Base-by-base conservation (phyloP, 2,329 filamentous ascomycete genomes). In the Cytospora schulzeri region DNA sequence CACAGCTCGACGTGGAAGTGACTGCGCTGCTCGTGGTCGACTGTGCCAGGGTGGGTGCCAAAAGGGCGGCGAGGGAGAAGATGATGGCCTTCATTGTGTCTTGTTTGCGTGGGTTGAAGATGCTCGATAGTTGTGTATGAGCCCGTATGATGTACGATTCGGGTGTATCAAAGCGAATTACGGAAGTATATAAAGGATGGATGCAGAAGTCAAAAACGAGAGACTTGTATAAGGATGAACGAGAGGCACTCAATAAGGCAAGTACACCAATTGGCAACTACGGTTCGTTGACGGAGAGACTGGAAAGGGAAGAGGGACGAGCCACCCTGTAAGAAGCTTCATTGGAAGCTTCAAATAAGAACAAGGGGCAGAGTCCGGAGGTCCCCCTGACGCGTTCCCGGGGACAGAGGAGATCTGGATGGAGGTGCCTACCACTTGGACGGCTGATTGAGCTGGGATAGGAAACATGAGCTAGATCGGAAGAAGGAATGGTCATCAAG, bases 11-110 rank as follows among this genome's bases (percentile, higher is more conserved):
- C 59, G 67, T 66, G 71, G 69, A 71, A 69, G 76, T 73, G 48
- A 78, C 76, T 51, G 73, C 69, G 65, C 72, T 74, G 57, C 73
- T 73, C 66, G 72, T 72, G 68, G 75, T 74, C 35, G 64, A 63
- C 71, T 68, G 71, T 67, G 77, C 74, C 52, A 78, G 77, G 51
- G 73, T 72, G 64, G 71, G 71, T 35, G 65, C 65, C 69, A 75
- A 74, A 64, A 81, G 65, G 68, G 80, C 70, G 63, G 78, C 74
- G 68, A 82, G 66, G 58, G 78, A 70, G 63, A 78, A 61, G 69
- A 80, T 64, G 73, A 79, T 55, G 65, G 69, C 77, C 79, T 81
- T 81, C 81, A 83, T 83, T 35, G 41, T 60, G 58, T 51, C 22
- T 54, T 31, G 38, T 60, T 38, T 60, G 38, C 17, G 28, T 41